A percentile compares a stretch with the other conserved stretches of the same genome.
Evolutionary conservation across 2,329 filamentous ascomycete species (phyloP).

Genomic region (Phialophora chinensis): DNA sequence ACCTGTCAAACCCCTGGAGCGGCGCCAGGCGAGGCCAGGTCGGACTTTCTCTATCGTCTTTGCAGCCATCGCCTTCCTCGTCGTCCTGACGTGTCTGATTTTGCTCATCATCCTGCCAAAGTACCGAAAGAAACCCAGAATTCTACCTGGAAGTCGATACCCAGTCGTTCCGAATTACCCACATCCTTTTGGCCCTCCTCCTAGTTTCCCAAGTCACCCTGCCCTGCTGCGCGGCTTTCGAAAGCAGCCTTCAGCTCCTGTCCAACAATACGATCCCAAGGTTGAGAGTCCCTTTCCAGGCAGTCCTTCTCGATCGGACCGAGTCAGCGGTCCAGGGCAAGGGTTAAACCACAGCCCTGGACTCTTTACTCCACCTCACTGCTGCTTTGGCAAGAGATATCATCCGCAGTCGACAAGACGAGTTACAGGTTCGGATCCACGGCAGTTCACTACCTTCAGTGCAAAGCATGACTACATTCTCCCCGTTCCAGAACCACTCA

Average conservation of each 20-base stretch:
- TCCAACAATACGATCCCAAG: constrained; percentile 35
- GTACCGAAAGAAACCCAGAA: constrained; percentile 29
- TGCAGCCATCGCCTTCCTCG: constrained; percentile 29
- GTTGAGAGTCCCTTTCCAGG: constrained; percentile 33
- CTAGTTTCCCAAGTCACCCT: constrained; percentile 33
- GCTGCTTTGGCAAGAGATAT: constrained; percentile 7
- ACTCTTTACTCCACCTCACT: constrained; percentile 31
- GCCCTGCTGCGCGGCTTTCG: constrained; percentile 29
- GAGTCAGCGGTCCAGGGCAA: background rate
- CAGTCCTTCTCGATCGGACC: constrained; percentile 19
- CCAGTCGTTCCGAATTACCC: constrained; percentile 9
- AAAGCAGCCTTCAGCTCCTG: constrained; percentile 17
- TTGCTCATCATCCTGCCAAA: constrained; percentile 34
- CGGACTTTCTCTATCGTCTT: constrained; percentile 33
- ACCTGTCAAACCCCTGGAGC: constrained; percentile 18
- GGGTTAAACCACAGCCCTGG: constrained; percentile 22
- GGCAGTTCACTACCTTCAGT: constrained; percentile 18
- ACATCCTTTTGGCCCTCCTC: constrained; percentile 16
- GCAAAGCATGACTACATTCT: constrained; percentile 35
- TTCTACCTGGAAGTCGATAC: constrained; percentile 11
- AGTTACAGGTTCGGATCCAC: constrained; percentile 12
- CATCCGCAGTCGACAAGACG: background rate
- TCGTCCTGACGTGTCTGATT: constrained; percentile 31
- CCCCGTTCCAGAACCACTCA: constrained; percentile 36
- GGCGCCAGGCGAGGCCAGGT: constrained; percentile 20